Conservation (phyloP, 768 basidiomycete genomes). For the Termitomyces sp. region DNA sequence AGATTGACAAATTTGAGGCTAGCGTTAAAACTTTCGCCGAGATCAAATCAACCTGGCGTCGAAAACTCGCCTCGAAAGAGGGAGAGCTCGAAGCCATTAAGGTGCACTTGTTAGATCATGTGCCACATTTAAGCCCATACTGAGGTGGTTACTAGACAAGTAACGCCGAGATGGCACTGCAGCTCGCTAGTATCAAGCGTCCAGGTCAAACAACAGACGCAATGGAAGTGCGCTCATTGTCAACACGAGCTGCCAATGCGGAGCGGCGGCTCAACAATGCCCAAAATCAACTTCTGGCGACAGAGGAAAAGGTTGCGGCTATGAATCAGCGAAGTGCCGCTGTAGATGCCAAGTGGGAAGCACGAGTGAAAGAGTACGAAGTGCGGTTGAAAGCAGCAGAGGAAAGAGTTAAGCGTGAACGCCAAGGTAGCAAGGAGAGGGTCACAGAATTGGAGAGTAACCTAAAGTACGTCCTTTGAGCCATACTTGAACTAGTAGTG, state of each 20-base stretch:
- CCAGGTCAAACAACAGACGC: slow-evolving; percentile 52
- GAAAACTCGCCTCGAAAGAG: slow-evolving; percentile 75
- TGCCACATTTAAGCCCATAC: neutral
- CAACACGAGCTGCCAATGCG: slow-evolving; percentile 73
- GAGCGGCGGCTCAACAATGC: slow-evolving; percentile 85
- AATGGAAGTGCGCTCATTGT: slow-evolving; percentile 66
- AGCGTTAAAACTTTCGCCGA: slow-evolving; percentile 80
- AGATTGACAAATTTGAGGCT: slow-evolving; percentile 89
- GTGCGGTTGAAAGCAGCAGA: slow-evolving; percentile 73
- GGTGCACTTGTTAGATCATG: slow-evolving; percentile 36
- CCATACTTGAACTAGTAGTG: neutral
- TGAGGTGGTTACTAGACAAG: slow-evolving; percentile 43
- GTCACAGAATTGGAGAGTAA: slow-evolving; percentile 65
- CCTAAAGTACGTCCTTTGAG: slow-evolving; percentile 49
- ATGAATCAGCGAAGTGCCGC: slow-evolving; percentile 66
- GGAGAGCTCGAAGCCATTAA: slow-evolving; percentile 87
- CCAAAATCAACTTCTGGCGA: slow-evolving; percentile 75
- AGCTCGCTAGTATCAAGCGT: slow-evolving; percentile 58
- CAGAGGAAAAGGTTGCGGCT: slow-evolving; percentile 78
- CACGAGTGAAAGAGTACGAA: slow-evolving; percentile 92
- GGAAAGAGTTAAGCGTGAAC: slow-evolving; percentile 89
- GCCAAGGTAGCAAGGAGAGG: slow-evolving; percentile 91
- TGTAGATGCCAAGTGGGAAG: slow-evolving; percentile 90
- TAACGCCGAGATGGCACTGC: slow-evolving; percentile 68
- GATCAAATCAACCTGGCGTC: slow-evolving; percentile 78